A percentile compares a stretch with the other conserved stretches of the same genome.
Conservation (phyloP, 495 filamentous ascomycete genomes). For the Penicillium riverlandense region DNA sequence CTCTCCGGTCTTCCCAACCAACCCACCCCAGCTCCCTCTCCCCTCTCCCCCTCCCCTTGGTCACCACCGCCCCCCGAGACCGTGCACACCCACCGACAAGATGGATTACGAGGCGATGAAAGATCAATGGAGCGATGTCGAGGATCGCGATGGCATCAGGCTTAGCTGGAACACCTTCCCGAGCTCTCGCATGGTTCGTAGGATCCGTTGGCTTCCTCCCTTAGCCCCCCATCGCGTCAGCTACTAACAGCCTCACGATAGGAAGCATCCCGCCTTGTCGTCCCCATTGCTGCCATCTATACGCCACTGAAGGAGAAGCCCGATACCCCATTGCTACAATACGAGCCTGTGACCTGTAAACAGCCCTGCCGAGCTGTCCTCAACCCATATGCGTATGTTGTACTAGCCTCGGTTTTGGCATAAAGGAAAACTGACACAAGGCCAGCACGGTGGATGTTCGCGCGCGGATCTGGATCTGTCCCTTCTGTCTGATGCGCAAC, state of each 20-base stretch:
- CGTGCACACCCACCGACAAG: conserved; percentile 24
- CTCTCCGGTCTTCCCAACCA: conserved; percentile 4
- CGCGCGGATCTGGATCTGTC: conserved; percentile 95
- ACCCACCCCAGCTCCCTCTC: conserved; percentile 1
- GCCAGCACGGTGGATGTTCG: conserved; percentile 88
- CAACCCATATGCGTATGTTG: conserved; percentile 85
- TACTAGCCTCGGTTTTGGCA: conserved; percentile 1
- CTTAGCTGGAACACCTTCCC: conserved; percentile 99
- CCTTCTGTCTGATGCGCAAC: conserved; percentile 95
- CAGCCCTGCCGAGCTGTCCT: conserved; percentile 90
- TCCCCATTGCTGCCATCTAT: conserved; percentile 93
- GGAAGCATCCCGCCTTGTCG: conserved; percentile 96
- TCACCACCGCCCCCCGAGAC: conserved; percentile 20
- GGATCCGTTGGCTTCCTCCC: conserved; percentile 1
- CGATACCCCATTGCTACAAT: conserved; percentile 82
- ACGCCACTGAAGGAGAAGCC: conserved; percentile 95
- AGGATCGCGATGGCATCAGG: conserved; percentile 93
- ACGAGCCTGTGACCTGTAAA: conserved; percentile 98
- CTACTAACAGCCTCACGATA: conserved; percentile 29
- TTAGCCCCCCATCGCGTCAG: conserved; percentile 8
- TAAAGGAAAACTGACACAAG: conserved; percentile 11
- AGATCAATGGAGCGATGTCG: conserved; percentile 94
- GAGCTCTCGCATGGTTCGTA: conserved; percentile 86
- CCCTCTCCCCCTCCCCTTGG: conserved; percentile 19
- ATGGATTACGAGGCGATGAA: conserved; percentile 82